Conservation (phyloP, 2,329 filamentous ascomycete genomes). For the Sarocladium strictum region DNA sequence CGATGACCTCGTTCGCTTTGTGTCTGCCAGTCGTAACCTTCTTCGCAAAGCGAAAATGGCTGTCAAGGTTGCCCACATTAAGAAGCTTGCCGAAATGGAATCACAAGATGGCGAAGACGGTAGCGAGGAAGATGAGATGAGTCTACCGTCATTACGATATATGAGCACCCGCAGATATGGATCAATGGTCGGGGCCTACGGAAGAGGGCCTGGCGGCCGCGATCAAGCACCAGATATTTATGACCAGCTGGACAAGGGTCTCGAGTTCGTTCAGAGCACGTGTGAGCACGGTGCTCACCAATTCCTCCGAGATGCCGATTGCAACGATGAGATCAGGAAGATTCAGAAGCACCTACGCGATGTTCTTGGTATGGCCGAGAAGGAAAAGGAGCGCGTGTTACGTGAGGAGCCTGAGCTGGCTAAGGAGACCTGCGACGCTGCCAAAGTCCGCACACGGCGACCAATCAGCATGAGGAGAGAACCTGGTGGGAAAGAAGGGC, state of each 20-base stretch:
- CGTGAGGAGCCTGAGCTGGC: constrained; percentile 44
- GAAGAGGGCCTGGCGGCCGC: constrained; percentile 19
- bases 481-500: constrained; percentile 21
- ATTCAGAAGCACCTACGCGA: constrained; percentile 60
- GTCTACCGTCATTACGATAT: constrained; percentile 33
- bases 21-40: constrained; percentile 74
- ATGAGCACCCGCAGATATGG: constrained; percentile 31
- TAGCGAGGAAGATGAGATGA: constrained; percentile 16
- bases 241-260: constrained; percentile 68
- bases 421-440: constrained; percentile 30
- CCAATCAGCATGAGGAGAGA: constrained; percentile 49
- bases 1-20: constrained; percentile 74
- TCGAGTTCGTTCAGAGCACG: constrained; percentile 74
- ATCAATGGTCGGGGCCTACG: constrained; percentile 16
- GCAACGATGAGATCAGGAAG: constrained; percentile 66
- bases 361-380: constrained; percentile 54
- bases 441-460: constrained; percentile 42
- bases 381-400: constrained; percentile 51
- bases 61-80: constrained; percentile 63
- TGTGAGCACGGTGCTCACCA: constrained; percentile 87
- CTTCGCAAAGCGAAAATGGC: constrained; percentile 87
- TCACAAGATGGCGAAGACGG: constrained; percentile 31
- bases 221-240: constrained; percentile 43
- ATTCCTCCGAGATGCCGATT: constrained; percentile 82
- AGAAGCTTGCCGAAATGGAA: constrained; percentile 50